Evolutionary conservation across 2,329 filamentous ascomycete species (phyloP), one percentile per base, ranked within the genome.

Genomic region (Colletotrichum endophyticum): DNA sequence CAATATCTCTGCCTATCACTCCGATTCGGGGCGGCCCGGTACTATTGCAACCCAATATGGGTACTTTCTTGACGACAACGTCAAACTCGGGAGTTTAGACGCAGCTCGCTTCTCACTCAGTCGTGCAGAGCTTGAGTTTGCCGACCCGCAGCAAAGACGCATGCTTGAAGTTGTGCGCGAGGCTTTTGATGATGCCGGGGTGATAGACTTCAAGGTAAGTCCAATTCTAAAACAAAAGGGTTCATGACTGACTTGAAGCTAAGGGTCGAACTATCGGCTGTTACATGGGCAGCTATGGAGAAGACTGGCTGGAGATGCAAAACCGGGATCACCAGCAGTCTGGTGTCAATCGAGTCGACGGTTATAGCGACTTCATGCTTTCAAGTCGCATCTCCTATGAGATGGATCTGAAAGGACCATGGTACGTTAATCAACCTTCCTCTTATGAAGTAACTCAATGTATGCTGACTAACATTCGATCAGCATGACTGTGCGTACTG

Each of bases 361-460:
- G 62, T 8, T 25, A 22, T 25, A 79, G 76, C 9, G 78, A 81
- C 59, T 80, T 80, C 64, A 77, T 79, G 16, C 34, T 84, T 6
- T 75, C 83, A 25, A 85, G 84, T 61, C 78, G 83, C 2, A 66
- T 82, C 2, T 81, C 80, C 2, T 83, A 84, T 36, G 82, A 84
- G 61, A 81, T 81, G 28, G 79, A 83, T 53, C 73, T 85, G 5
- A 80, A 69, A 6, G 84, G 83, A 0, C 83, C 83, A 1, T 81
- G 81, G 81, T 82, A 70, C 56, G 78, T 77, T 13, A 27, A 16
- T 28, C 28, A 28, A 5, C 16, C 8, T 15, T 30, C 12, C 11
- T 59, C 12, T 59, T 30, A 22, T 57, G 12, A 25, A 19, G 22
- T 25, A 25, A 22, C n/a, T 25, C 5, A 25, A 8, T 57, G 53